Evolutionary conservation across 1,284 basidiomycete genomes (phyloP).

Genomic region (Tylopilus sp.): DNA sequence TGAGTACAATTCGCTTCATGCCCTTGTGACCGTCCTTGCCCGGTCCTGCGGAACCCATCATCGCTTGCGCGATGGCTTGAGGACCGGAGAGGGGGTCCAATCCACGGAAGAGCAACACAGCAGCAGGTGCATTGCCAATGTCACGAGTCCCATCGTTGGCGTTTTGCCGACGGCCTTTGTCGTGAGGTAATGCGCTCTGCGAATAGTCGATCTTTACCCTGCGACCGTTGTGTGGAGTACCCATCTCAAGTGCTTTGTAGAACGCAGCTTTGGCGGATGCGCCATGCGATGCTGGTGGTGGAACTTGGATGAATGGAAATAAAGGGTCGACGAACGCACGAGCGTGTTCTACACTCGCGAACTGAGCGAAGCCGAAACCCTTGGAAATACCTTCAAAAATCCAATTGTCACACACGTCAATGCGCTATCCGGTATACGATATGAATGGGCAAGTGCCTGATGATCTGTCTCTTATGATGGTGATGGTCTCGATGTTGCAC

Average conservation of each 20-base stretch:
- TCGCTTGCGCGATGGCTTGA: constrained; percentile 77
- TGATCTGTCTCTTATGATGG: constrained; percentile 90
- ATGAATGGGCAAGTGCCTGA: constrained; percentile 88
- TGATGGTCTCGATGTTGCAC: constrained; percentile 77
- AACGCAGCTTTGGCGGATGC: constrained; percentile 66
- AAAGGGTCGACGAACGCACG: constrained; percentile 82
- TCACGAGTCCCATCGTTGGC: constrained; percentile 90
- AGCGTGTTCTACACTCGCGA: constrained; percentile 78
- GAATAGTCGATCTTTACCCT: constrained; percentile 91
- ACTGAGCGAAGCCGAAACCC: constrained; percentile 93
- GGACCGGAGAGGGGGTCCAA: constrained; percentile 83
- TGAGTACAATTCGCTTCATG: constrained; percentile 80
- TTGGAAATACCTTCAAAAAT: constrained; percentile 81
- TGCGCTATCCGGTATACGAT: constrained; percentile 59
- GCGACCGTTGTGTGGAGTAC: constrained; percentile 62
- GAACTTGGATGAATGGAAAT: constrained; percentile 81
- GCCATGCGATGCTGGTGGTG: constrained; percentile 78
- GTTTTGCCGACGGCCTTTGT: constrained; percentile 59
- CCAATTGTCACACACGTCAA: constrained; percentile 63
- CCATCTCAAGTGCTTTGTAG: constrained; percentile 65
- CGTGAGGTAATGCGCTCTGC: constrained; percentile 68
- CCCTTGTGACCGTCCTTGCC: constrained; percentile 74
- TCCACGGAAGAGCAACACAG: constrained; percentile 83
- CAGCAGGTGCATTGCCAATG: constrained; percentile 78
- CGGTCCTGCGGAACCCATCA: constrained; percentile 64